These are phyloP conservation scores for Thelonectria rubi DNA, from an alignment of 2,329 filamentous ascomycete genomes.

Conservation along the genomic window DNA sequence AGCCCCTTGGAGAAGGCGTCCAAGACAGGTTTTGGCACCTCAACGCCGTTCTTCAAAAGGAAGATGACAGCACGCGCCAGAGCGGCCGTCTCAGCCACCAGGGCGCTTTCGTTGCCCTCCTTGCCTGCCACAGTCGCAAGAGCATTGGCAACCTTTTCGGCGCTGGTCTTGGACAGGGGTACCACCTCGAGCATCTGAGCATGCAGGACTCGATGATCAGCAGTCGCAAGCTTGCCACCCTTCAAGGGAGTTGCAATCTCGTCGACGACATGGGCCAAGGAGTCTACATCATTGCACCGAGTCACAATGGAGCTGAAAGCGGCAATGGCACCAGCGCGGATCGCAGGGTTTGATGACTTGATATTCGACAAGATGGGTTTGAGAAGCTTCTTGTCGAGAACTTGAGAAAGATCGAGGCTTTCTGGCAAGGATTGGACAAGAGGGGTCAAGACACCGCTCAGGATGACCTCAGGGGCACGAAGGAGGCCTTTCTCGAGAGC, in stretches of 20 bases:
- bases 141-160: slow-evolving; percentile 71
- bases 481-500: slow-evolving; percentile 88
- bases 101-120: slow-evolving; percentile 87
- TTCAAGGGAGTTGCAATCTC: slow-evolving; percentile 85
- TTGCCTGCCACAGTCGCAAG: slow-evolving; percentile 78
- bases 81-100: slow-evolving; percentile 77
- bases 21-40: slow-evolving; percentile 71
- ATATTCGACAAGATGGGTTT: slow-evolving; percentile 90
- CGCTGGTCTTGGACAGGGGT: slow-evolving; percentile 67
- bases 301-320: slow-evolving; percentile 77
- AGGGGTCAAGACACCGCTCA: slow-evolving; percentile 80
- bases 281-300: slow-evolving; percentile 64
- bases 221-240: slow-evolving; percentile 81
- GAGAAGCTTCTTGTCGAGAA: slow-evolving; percentile 75
- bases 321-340: slow-evolving; percentile 78
- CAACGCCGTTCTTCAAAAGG: slow-evolving; percentile 67
- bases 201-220: slow-evolving; percentile 85
- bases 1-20: slow-evolving; percentile 84
- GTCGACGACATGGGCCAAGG: slow-evolving; percentile 74
- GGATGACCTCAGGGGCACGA: slow-evolving; percentile 87
- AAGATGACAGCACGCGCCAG: slow-evolving; percentile 72
- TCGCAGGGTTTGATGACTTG: slow-evolving; percentile 85
- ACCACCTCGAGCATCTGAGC: slow-evolving; percentile 80
- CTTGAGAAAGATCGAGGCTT: slow-evolving; percentile 78
- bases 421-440: slow-evolving; percentile 75